phyloP scores from a whole-genome alignment of 306 rosid genomes.

The Astragalus glycyphyllos region DNA sequence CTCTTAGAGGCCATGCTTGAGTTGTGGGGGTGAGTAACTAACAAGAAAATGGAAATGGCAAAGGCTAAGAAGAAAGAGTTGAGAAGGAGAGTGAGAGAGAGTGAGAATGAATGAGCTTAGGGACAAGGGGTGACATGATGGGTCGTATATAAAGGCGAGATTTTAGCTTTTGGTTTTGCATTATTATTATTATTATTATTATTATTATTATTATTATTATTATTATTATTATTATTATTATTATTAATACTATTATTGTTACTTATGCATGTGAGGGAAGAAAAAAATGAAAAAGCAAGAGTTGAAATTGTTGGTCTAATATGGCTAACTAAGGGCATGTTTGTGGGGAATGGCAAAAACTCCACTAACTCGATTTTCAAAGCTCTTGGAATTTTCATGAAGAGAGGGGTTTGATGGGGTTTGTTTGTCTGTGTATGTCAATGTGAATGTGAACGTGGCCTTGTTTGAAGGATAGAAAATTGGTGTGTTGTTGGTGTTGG shows the following conservation, averaged over 20 bases:
- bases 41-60: slow-evolving; percentile 17
- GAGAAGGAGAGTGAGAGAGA: slow-evolving; percentile 27
- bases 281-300: slow-evolving; percentile 31
- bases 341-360: slow-evolving; percentile 85
- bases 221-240: slow-evolving; percentile 5
- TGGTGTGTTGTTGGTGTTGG: slow-evolving; percentile 19
- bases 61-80: slow-evolving; percentile 23
- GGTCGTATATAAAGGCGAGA: slow-evolving; percentile 83
- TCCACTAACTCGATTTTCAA: slow-evolving; percentile 96
- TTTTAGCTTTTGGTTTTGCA: slow-evolving; percentile 54
- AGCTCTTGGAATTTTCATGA: slow-evolving; percentile 78
- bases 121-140: slow-evolving; percentile 59
- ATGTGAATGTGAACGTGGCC: slow-evolving; percentile 65
- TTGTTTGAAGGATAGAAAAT: slow-evolving; percentile 43
- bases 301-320: slow-evolving; percentile 70
- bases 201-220: background rate
- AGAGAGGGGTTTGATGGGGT: slow-evolving; percentile 54
- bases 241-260: background rate
- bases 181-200: slow-evolving; percentile 3
- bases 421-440: slow-evolving; percentile 60
- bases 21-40: slow-evolving; percentile 1
- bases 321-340: slow-evolving; percentile 70
- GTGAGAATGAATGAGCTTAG: slow-evolving; percentile 49
- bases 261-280: slow-evolving; percentile 49
- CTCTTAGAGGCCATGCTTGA: slow-evolving; percentile 42